Base-by-base conservation (phyloP, 495 filamentous ascomycete species). In the Lasiosphaeria ovina region DNA sequence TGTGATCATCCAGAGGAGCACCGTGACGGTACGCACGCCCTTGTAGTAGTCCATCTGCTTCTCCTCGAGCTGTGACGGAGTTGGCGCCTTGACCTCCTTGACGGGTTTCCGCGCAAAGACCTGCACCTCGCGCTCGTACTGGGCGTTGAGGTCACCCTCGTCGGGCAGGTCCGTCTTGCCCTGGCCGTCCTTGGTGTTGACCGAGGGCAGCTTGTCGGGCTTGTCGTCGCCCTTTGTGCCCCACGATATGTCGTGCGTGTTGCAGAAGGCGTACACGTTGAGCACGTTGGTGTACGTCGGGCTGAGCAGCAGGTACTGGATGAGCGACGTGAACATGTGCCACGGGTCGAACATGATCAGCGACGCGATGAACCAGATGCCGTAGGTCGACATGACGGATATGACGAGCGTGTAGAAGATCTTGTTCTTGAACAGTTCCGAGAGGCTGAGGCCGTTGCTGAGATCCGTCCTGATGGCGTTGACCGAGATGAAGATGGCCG, bases 231-330 rank as follows among this genome's bases (percentile, higher is more conserved):
- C 94, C 80, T 99, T 98, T 75, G 95, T 98, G 83, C 94, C 94
- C 94, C 94, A 99, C 11, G 94, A 97, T 53, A 99, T 95, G 78
- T 99, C 94, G 79, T 99, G 94, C 91, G 94, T 98, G 78, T 99
- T 99, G 85, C 91, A 93, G 85, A 97, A 99, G 54, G 93, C 92
- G 77, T 99, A 99, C 54, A 99, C 92, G 79, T 93, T 98, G 68
- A 99, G 87, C 59, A 99, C 94, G 77, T 99, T 99, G 87, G 96
- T 91, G 77, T 97, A 99, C 31, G 92, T 96, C n/a, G 94, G 94
- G 78, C 92, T 92, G 64, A 99, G 83, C 42, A 98, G 85, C 59
- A 99, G 86, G 73, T 99, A 99, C 84, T 99, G 95, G 51, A 97
- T 77, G 75, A 97, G 92, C 38, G 84, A 90, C 34, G 94, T 98